A percentile compares a stretch with the other conserved stretches of the same genome.
Evolutionary conservation across 1,139 yeast species (phyloP).

Genomic region (Candida sojae): DNA sequence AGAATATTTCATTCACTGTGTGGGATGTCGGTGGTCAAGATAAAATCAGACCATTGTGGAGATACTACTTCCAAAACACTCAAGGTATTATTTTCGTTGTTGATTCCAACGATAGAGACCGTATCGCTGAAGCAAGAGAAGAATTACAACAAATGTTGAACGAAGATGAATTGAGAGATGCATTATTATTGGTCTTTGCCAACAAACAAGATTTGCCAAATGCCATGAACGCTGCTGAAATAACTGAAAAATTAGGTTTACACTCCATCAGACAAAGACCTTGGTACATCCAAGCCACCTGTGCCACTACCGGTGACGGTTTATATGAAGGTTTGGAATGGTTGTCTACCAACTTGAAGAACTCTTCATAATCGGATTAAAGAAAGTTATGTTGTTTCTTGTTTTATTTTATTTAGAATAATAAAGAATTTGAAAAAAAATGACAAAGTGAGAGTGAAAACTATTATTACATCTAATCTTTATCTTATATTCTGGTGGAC

Average conservation of each 20-base stretch:
- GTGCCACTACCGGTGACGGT: constrained; percentile 47
- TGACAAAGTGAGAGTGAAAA: background rate
- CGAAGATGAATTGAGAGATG: constrained; percentile 46
- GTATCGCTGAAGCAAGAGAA: constrained; percentile 46
- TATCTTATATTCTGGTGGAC: background rate
- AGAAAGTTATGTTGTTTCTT: background rate
- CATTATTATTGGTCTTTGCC: constrained; percentile 43
- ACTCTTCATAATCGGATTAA: constrained; percentile 15
- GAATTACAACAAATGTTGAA: constrained; percentile 47
- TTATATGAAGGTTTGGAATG: constrained; percentile 47
- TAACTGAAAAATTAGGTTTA: constrained; percentile 45
- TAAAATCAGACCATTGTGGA: constrained; percentile 46
- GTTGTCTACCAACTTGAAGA: constrained; percentile 41
- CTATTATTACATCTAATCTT: background rate
- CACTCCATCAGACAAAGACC: constrained; percentile 46
- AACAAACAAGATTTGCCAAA: constrained; percentile 47
- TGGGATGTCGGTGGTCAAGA: constrained; percentile 51
- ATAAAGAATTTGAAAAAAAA: constrained; percentile 2
- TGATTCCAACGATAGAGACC: constrained; percentile 46
- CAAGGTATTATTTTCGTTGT: constrained; percentile 45
- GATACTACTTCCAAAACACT: constrained; percentile 46
- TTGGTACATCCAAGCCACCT: constrained; percentile 45
- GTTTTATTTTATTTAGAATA: constrained; percentile 4
- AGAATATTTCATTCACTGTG: constrained; percentile 43
- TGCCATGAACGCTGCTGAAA: constrained; percentile 48